A percentile compares a stretch with the other conserved stretches of the same genome.
Conservation (phyloP, 1,139 yeast genomes). For the Magnusiomyces tetraspermus region DNA sequence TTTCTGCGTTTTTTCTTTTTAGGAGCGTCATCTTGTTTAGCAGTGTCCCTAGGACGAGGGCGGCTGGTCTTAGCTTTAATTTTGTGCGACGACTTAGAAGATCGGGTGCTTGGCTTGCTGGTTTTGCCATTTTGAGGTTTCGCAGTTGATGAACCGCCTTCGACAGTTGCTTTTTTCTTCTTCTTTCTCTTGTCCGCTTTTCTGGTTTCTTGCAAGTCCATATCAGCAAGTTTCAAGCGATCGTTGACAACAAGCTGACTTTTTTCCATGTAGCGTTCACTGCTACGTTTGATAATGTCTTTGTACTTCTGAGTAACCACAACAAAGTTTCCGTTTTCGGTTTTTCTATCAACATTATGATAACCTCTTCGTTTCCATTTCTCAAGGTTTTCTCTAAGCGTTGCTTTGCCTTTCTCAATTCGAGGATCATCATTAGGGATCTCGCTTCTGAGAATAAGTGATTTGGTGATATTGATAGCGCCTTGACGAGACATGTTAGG, state of each 20-base stretch:
- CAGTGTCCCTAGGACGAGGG: background rate
- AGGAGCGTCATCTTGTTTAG: background rate
- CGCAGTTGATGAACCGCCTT: too few species aligned
- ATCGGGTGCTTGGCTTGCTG: too few species aligned
- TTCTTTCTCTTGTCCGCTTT: background rate
- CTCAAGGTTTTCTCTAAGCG: background rate
- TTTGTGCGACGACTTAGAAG: background rate
- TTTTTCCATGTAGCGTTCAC: background rate
- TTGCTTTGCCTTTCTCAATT: slow-evolving; percentile 5
- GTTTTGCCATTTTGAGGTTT: too few species aligned
- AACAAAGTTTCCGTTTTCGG: slow-evolving; percentile 1
- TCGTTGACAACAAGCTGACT: background rate
- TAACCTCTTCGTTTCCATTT: background rate
- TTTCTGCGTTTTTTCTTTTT: background rate
- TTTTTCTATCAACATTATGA: background rate
- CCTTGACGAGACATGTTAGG: slow-evolving; percentile 17
- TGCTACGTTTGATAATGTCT: background rate
- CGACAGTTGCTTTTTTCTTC: background rate
- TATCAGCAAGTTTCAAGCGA: background rate
- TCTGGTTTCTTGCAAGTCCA: background rate
- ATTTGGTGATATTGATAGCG: slow-evolving; percentile 14
- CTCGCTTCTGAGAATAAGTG: slow-evolving; percentile 18
- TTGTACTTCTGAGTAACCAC: background rate
- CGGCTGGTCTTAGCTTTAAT: background rate
- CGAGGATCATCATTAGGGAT: slow-evolving; percentile 17